Evolutionary conservation across 164 flowering plant species (phyloP), one percentile per base, ranked within the genome.

Genomic region (Tetrastigma voinierianum): DNA sequence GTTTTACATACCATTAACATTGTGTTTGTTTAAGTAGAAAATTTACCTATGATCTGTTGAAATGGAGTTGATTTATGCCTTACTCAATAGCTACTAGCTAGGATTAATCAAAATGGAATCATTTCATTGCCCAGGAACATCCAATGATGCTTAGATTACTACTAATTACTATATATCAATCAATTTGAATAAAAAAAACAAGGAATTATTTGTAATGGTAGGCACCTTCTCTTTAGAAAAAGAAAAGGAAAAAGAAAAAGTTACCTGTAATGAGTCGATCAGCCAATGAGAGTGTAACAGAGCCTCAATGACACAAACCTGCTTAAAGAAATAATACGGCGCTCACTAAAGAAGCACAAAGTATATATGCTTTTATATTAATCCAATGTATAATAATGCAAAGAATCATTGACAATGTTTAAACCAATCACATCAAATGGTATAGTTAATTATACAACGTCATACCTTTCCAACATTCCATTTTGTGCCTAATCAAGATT

Each of bases 291-390:
- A 56, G 51, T 17, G 47, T 58, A 45, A 64, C 69, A 68, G 17
- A 61, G 47, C 0, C 61, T 54, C 44, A 54, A 20, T 24, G 54
- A 48, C 52, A 47, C 44, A 58, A 62, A 45, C 3, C 48, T 20
- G 40, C 44, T 20, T 20, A n/a, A 58, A 65, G 70, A 65, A 25
- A 51, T 56, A 51, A 56, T 43, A 25, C 46, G 69, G 55, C 56
- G 54, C 52, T 49, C 56, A 48, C 47, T 49, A 71, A 75, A 71
- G 72, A 52, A 60, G 48, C 46, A 52, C 63, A 72, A 72, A 66
- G 71, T 57, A 70, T 68, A 72, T 72, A 72, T 72, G 73, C 73
- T 76, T n/a, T 66, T 69, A 62, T 43, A 57, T 69, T 62, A 21
- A 51, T 61, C 62, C 61, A 55, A 47, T 32, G 48, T 19, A 59